phyloP scores from a whole-genome alignment of 352 stramenopile species.

The Phytophthora meadii region DNA sequence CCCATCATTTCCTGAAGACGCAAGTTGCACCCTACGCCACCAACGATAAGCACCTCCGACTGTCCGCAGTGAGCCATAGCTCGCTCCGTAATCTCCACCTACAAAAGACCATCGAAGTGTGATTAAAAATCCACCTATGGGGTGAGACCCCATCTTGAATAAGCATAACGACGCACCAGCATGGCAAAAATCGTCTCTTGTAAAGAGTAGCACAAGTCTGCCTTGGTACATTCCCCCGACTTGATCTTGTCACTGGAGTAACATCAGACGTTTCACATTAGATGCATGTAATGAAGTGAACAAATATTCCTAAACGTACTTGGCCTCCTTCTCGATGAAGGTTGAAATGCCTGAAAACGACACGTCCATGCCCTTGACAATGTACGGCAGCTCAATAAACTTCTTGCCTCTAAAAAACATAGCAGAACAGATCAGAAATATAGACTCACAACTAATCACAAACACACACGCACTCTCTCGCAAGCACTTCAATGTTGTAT shows the following conservation, averaged over 20 bases:
- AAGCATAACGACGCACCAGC: constrained; percentile 72
- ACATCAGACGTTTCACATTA: not conserved
- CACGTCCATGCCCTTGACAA: constrained; percentile 99
- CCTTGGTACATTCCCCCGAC: constrained; percentile 91
- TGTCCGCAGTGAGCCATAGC: constrained; percentile 99
- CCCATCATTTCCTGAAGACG: constrained; percentile 98
- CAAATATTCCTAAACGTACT: constrained; percentile 41
- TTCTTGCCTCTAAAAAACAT: constrained; percentile 66
- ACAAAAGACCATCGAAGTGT: not conserved
- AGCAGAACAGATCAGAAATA: not conserved
- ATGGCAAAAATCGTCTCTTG: constrained; percentile 99
- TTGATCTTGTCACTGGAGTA: constrained; percentile 76
- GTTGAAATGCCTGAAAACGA: constrained; percentile 98
- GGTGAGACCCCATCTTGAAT: too few species aligned
- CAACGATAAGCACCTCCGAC: constrained; percentile 98
- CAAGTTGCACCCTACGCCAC: constrained; percentile 97
- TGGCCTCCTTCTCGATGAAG: constrained; percentile 95
- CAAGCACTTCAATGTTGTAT: constrained; percentile 99
- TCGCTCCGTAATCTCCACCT: constrained; percentile 99
- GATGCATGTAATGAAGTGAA: not conserved
- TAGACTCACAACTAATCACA: not conserved
- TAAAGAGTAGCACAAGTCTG: constrained; percentile 98
- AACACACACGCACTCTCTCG: constrained; percentile 82
- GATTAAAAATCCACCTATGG: not conserved
- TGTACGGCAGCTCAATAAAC: constrained; percentile 98